Conservation (phyloP, 2,329 filamentous ascomycete species). For the Orbilia ellipsospora region DNA sequence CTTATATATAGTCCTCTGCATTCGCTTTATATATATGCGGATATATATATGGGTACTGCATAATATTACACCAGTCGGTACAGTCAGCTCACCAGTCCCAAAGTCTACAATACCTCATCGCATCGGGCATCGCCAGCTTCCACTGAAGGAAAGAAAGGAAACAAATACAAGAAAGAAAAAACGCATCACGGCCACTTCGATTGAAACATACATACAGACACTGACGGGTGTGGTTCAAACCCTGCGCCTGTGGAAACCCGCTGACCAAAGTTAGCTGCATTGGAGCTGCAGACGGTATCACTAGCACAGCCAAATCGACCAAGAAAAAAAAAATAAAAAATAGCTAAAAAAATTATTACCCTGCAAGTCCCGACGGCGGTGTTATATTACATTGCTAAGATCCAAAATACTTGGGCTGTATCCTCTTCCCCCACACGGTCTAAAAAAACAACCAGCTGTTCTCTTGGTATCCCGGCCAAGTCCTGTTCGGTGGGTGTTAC, state of each 20-base stretch:
- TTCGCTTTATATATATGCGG: too few species aligned
- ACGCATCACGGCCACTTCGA: slow-evolving; percentile 33
- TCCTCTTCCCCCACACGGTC: slow-evolving; percentile 17
- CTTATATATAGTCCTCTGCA: too few species aligned
- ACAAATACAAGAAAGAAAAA: background rate
- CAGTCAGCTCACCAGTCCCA: background rate
- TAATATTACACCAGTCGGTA: slow-evolving; percentile 30
- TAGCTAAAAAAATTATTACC: background rate
- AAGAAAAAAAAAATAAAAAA: background rate
- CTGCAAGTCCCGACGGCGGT: too few species aligned
- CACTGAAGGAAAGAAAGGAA: slow-evolving; percentile 9
- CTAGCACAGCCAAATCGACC: slow-evolving; percentile 28
- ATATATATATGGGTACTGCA: too few species aligned
- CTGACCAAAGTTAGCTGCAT: slow-evolving; percentile 54
- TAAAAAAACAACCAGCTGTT: slow-evolving; percentile 13
- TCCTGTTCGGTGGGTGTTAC: slow-evolving; percentile 25
- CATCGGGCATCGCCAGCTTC: slow-evolving; percentile 52
- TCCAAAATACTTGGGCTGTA: background rate
- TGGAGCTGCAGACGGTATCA: slow-evolving; percentile 5
- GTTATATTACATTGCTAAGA: too few species aligned
- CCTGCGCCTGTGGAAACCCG: slow-evolving; percentile 39
- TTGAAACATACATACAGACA: slow-evolving; percentile 17
- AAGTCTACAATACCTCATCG: background rate
- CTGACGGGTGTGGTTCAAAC: slow-evolving; percentile 42
- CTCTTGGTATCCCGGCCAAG: background rate